A percentile compares a stretch with the other conserved stretches of the same genome.
These are phyloP conservation scores for Alternaria brassicae DNA, from an alignment of 2,329 filamentous ascomycete genomes.

Conservation along the genomic window DNA sequence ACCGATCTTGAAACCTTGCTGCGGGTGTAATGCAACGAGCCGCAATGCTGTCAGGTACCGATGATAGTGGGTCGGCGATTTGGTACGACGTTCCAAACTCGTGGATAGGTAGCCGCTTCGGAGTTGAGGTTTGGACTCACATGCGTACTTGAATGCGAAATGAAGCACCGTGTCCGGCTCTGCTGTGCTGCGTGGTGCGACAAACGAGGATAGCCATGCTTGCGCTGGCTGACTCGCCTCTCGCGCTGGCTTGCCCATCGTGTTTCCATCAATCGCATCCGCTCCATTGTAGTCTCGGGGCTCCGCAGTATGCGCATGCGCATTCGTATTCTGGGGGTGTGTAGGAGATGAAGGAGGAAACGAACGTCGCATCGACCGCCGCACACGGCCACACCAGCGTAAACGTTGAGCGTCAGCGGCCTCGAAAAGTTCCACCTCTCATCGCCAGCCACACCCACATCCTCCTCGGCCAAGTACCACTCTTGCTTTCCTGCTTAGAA, in stretches of 20 bases:
- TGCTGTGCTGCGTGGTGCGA: background rate
- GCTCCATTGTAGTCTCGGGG: background rate
- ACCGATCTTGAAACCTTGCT: constrained; percentile 19
- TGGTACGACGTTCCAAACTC: constrained; percentile 14
- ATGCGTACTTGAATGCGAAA: constrained; percentile 1
- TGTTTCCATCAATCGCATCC: constrained; percentile 14
- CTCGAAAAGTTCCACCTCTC: constrained; percentile 31
- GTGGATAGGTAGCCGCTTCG: background rate
- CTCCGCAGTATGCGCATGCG: constrained; percentile 4
- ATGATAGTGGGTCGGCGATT: constrained; percentile 13
- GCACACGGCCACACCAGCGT: constrained; percentile 8
- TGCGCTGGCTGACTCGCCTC: background rate
- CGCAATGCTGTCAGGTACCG: constrained; percentile 21
- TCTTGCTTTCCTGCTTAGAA: constrained; percentile 2
- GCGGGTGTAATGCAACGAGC: constrained; percentile 22
- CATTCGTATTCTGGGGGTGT: constrained; percentile 3
- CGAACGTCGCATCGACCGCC: constrained; percentile 10
- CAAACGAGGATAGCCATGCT: constrained; percentile 3
- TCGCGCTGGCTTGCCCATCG: background rate
- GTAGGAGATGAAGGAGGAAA: constrained; percentile 11
- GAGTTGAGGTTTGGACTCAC: background rate
- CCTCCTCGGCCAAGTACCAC: constrained; percentile 11
- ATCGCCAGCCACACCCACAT: constrained; percentile 15
- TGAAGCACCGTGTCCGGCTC: background rate
- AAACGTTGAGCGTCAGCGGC: constrained; percentile 16